Evolutionary conservation across 1,284 basidiomycete genomes (phyloP).

Genomic region (Papiliotrema terrestris): DNA sequence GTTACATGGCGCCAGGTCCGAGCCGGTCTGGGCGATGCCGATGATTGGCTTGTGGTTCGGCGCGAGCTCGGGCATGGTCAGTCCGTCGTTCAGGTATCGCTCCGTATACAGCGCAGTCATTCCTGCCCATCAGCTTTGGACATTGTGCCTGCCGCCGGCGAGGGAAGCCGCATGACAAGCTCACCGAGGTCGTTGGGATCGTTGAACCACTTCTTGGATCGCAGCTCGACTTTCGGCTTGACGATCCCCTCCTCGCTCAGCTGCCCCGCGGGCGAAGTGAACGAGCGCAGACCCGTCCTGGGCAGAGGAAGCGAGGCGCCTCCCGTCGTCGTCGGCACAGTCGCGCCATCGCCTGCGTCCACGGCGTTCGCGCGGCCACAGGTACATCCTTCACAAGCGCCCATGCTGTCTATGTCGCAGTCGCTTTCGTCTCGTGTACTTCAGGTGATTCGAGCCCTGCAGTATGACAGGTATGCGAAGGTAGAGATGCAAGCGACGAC

Average conservation of each 20-base stretch:
- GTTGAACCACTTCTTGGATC: slow-evolving; percentile 45
- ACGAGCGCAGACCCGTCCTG: slow-evolving; percentile 24
- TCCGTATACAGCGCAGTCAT: slow-evolving; percentile 33
- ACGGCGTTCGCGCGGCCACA: slow-evolving; percentile 10
- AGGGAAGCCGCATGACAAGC: slow-evolving; percentile 2
- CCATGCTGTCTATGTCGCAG: not conserved
- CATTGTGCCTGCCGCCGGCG: not conserved
- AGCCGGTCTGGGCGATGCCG: slow-evolving; percentile 62
- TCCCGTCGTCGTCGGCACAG: slow-evolving; percentile 11
- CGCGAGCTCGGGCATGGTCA: not conserved
- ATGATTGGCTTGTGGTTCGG: slow-evolving; percentile 70
- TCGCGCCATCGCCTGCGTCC: not conserved
- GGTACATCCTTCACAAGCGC: slow-evolving; percentile 27
- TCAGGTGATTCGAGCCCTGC: too few relatives aligned
- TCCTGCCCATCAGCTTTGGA: not conserved
- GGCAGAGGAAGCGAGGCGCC: slow-evolving; percentile 7
- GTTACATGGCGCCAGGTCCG: slow-evolving; percentile 45
- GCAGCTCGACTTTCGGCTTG: slow-evolving; percentile 35
- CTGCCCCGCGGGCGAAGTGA: slow-evolving; percentile 34
- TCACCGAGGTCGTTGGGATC: slow-evolving; percentile 31
- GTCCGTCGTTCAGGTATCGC: slow-evolving; percentile 45
- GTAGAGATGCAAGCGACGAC: too few relatives aligned
- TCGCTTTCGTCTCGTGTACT: not conserved
- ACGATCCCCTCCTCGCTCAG: slow-evolving; percentile 28
- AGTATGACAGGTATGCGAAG: too few relatives aligned